phyloP scores from a whole-genome alignment of 495 filamentous ascomycete species.

The Aspergillus asperescens region DNA sequence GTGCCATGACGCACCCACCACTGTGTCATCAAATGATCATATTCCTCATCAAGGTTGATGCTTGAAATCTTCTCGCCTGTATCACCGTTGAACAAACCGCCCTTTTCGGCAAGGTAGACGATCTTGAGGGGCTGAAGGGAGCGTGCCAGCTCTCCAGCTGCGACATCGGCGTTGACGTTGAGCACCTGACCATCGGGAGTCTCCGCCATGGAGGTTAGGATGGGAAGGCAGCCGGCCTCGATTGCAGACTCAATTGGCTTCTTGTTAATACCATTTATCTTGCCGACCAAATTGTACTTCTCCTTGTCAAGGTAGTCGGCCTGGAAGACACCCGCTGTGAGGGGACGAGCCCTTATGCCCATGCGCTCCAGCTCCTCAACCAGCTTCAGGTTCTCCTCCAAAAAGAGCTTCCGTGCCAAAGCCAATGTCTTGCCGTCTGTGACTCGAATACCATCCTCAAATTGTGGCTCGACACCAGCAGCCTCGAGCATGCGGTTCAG shows the following conservation, averaged over 20 bases:
- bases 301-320: constrained; percentile 93
- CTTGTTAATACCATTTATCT: constrained; percentile 91
- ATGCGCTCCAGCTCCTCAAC: constrained; percentile 87
- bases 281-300: constrained; percentile 91
- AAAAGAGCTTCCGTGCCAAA: constrained; percentile 83
- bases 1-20: constrained; percentile 96
- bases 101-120: constrained; percentile 97
- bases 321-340: constrained; percentile 89
- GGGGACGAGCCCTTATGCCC: constrained; percentile 84
- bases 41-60: constrained; percentile 98
- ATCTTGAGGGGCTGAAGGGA: constrained; percentile 94
- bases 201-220: constrained; percentile 96
- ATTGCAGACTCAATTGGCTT: constrained; percentile 88
- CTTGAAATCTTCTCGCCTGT: constrained; percentile 92
- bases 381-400: constrained; percentile 94
- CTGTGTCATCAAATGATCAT: constrained; percentile 88
- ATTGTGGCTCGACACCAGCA: constrained; percentile 90
- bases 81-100: constrained; percentile 89
- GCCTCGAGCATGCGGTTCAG: constrained; percentile 89
- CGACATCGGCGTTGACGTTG: constrained; percentile 97
- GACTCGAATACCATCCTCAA: constrained; percentile 92
- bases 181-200: constrained; percentile 88
- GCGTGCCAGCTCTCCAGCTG: constrained; percentile 86
- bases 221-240: constrained; percentile 84
- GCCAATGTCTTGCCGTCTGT: constrained; percentile 94